These are phyloP conservation scores for Nicotiana paniculata DNA, from an alignment of 257 asterid species.

Conservation along the genomic window DNA sequence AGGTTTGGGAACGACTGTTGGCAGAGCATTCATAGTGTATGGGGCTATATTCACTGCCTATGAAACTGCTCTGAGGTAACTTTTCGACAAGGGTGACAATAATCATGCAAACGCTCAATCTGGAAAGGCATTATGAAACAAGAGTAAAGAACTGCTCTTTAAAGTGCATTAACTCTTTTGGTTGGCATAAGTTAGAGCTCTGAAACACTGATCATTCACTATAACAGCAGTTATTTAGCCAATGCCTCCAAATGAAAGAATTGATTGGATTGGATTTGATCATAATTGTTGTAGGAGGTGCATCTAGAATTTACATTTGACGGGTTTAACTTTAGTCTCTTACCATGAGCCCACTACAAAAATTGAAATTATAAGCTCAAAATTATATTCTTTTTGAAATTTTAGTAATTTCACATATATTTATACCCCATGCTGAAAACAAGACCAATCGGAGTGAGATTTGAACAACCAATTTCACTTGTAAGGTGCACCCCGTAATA, in stretches of 20 bases:
- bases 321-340: no score
- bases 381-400: no score
- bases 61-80: slow-evolving; percentile 52
- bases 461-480: no score
- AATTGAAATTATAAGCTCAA: no score
- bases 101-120: slow-evolving; percentile 19
- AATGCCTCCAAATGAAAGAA: background rate
- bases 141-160: background rate
- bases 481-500: no score
- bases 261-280: background rate
- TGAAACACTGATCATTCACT: slow-evolving; percentile 1
- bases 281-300: background rate
- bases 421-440: no score
- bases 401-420: no score
- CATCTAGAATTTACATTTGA: no score
- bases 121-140: slow-evolving; percentile 18
- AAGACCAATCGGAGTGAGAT: no score
- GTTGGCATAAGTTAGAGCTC: background rate
- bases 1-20: slow-evolving; percentile 61
- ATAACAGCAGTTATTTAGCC: background rate
- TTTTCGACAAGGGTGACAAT: slow-evolving; percentile 18
- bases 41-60: slow-evolving; percentile 69
- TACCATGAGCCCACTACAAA: no score
- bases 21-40: slow-evolving; percentile 69
- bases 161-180: background rate